Base-by-base conservation (phyloP, 116 monocot genomes). In the Dioscorea cayenensis region DNA sequence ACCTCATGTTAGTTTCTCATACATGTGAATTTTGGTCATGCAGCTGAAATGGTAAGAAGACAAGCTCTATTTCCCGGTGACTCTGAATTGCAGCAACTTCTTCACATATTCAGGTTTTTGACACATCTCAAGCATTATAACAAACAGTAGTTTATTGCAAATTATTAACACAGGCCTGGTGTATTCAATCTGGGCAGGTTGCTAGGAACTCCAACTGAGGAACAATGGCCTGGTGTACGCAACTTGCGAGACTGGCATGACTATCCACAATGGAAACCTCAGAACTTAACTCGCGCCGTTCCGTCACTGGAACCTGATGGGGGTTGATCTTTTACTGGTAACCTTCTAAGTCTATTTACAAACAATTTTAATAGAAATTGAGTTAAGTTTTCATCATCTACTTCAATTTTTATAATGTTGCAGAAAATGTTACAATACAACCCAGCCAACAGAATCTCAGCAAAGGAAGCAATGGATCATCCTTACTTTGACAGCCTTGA, bases 31-130 rank as follows among this genome's bases (percentile, higher is more conserved):
- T 60, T 29, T 9, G 43, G 65, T 65, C 12, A 78, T 76, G 62
- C 79, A 92, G 92, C 95, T 84, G 95, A 96, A 80, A 96, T 96
- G 95, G 90, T 79, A 36, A 82, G 95, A 75, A 84, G 87, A 48
- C 95, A 89, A 82, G 84, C 92, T 69, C 74, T 96, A 25, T 96
- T 96, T 50, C 81, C 89, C 74, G 99, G 99, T 36, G 99, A 99
- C 66, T 99, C 99, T 2, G 99, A 99, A 69, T 80, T 99, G 72
- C 99, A 99, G 74, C 99, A 99, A 67, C 84, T 99, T 69, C 99
- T 99, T 73, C 87, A 99, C 77, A 99, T 99, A 67, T 99, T 99
- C 84, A 87, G 86, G 91, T 91, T 32, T 32, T 32, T 32, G 1
- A 3, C 32, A 32, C 32, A 32, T 32, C 4, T 4, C 4, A 32